phyloP scores from a whole-genome alignment of 345 rosid species.

The Iberis pinnata region DNA sequence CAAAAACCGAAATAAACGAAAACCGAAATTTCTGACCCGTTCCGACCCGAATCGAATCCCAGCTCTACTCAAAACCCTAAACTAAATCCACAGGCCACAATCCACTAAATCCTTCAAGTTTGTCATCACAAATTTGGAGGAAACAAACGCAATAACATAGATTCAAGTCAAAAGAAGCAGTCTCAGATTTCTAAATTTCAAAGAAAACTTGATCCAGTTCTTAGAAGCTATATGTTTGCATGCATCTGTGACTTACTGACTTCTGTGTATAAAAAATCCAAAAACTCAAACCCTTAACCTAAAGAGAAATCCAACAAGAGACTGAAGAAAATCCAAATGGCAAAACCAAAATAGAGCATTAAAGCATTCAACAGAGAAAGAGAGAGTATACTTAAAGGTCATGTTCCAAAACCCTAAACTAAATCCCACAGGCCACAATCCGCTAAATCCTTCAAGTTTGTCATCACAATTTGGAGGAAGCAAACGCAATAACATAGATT shows the following conservation, averaged over 20 bases:
- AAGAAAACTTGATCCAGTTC: conserved; percentile 16
- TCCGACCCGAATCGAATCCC: too few species aligned
- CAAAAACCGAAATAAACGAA: too few species aligned
- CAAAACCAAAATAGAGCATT: background rate
- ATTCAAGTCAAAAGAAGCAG: conserved; percentile 7
- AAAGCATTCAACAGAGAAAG: conserved; percentile 4
- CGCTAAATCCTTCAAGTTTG: background rate
- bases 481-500: background rate
- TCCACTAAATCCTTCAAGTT: background rate
- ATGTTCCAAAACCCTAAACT: too few species aligned
- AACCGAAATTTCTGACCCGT: too few species aligned
- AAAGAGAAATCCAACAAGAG: too few species aligned
- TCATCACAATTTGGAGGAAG: background rate
- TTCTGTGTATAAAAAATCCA: too few species aligned
- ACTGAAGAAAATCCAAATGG: background rate
- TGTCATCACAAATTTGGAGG: background rate
- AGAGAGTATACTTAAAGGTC: conserved; percentile 63
- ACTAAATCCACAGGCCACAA: too few species aligned
- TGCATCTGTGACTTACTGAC: too few species aligned
- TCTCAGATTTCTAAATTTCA: background rate
- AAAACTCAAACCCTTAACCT: too few species aligned
- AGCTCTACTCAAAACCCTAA: too few species aligned
- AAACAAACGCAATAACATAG: conserved; percentile 1
- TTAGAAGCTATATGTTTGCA: background rate
- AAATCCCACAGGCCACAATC: too few species aligned